Evolutionary conservation across 208 protist species (phyloP).

Genomic region (Lotmaria passim): DNA sequence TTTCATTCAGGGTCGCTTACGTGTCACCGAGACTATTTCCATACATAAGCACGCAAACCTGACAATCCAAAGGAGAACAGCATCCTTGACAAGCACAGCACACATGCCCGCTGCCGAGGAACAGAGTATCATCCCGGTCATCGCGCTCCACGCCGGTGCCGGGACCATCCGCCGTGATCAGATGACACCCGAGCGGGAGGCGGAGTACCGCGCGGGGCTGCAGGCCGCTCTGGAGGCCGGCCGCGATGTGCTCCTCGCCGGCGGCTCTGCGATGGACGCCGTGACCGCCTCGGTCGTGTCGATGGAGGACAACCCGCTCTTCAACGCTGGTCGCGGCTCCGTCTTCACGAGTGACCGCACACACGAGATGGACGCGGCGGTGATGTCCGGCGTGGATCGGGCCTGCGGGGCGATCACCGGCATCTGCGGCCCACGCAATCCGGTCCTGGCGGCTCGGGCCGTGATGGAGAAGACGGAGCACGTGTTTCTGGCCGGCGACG

Average conservation of each 20-base stretch:
- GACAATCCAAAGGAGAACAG: neutral
- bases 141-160: conserved; percentile 32
- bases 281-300: conserved; percentile 30
- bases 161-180: conserved; percentile 25
- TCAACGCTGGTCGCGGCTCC: conserved; percentile 36
- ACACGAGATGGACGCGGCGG: conserved; percentile 40
- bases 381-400: conserved; percentile 34
- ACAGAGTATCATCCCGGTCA: conserved; percentile 11
- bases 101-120: conserved; percentile 5
- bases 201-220: conserved; percentile 22
- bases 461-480: conserved; percentile 40
- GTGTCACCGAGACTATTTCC: too few species aligned
- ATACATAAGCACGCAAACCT: neutral
- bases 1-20: too few species aligned
- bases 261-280: conserved; percentile 32
- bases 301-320: conserved; percentile 39
- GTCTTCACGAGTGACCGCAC: conserved; percentile 37
- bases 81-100: neutral
- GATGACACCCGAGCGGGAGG: conserved; percentile 30
- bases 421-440: conserved; percentile 38
- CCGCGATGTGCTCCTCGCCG: conserved; percentile 17
- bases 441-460: conserved; percentile 30
- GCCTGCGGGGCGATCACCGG: conserved; percentile 31
- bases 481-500: conserved; percentile 33
- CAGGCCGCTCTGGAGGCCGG: conserved; percentile 27